Conservation (phyloP, 2,329 filamentous ascomycete genomes). For the Aureobasidium sp. region DNA sequence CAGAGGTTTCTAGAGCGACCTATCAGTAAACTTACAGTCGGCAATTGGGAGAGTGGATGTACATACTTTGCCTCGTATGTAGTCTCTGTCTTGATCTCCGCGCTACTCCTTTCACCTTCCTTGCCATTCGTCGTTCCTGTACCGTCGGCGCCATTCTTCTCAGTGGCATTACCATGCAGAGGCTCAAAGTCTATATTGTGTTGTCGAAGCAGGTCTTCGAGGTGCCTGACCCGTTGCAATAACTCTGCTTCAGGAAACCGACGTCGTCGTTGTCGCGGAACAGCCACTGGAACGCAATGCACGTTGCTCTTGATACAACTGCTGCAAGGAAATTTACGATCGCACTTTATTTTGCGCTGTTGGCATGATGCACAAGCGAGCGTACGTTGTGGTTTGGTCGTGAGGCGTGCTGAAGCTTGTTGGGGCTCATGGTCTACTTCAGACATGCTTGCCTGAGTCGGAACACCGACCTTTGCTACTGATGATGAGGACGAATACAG, state of each 20-base stretch:
- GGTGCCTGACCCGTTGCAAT: slow-evolving; percentile 60
- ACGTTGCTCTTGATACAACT: slow-evolving; percentile 58
- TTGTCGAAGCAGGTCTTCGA: slow-evolving; percentile 59
- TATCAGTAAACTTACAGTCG: no score
- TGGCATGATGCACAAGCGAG: slow-evolving; percentile 63
- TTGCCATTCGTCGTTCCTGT: neutral
- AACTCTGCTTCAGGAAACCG: slow-evolving; percentile 64
- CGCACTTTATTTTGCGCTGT: slow-evolving; percentile 66
- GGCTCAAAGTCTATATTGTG: slow-evolving; percentile 64
- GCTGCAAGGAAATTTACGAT: slow-evolving; percentile 60
- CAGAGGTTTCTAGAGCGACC: slow-evolving; percentile 33
- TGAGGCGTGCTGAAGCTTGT: neutral
- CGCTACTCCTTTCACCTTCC: neutral
- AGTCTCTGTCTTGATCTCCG: slow-evolving; percentile 19
- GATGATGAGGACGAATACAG: neutral
- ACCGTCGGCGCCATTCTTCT: neutral
- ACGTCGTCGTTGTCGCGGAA: slow-evolving; percentile 47
- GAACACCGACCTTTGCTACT: neutral
- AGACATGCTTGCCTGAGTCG: neutral
- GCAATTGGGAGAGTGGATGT: neutral
- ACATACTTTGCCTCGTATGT: slow-evolving; percentile 14
- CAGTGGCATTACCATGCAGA: slow-evolving; percentile 37
- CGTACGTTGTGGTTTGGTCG: neutral
- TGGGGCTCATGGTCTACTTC: neutral
- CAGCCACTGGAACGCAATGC: slow-evolving; percentile 44